Evolutionary conservation across 345 rosid genomes (phyloP).

Genomic region (Eucalyptus pauciflora): DNA sequence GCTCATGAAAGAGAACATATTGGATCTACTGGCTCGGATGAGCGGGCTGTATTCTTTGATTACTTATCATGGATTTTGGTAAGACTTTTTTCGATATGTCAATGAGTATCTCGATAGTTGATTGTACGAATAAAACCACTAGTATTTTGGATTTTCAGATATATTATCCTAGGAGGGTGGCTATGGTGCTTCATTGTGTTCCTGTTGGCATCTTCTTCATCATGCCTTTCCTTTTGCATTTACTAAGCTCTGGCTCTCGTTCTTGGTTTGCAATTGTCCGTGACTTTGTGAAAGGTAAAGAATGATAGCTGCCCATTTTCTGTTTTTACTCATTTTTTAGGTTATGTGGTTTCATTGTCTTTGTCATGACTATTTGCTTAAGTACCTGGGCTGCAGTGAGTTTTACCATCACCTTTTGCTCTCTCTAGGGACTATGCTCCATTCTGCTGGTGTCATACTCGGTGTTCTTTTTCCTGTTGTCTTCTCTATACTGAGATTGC

Average conservation of each 20-base stretch:
- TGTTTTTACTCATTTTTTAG: neutral
- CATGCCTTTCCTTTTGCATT: conserved; percentile 51
- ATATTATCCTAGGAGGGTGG: conserved; percentile 63
- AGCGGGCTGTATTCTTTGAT: conserved; percentile 88
- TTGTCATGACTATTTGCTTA: neutral
- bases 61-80: conserved; percentile 78
- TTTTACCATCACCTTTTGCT: neutral
- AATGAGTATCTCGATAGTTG: neutral
- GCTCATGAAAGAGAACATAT: conserved; percentile 43
- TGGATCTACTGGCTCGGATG: conserved; percentile 30
- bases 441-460: conserved; percentile 52
- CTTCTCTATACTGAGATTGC: conserved; percentile 62
- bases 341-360: neutral
- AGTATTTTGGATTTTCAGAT: conserved; percentile 39
- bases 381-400: neutral
- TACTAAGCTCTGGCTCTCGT: conserved; percentile 26
- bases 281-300: conserved; percentile 68
- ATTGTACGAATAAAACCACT: neutral
- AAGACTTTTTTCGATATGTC: neutral
- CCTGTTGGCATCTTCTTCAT: conserved; percentile 51
- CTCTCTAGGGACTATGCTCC: conserved; percentile 60
- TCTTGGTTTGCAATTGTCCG: conserved; percentile 36
- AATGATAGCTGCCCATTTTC: neutral
- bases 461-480: conserved; percentile 58
- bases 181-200: conserved; percentile 59